phyloP scores from a whole-genome alignment of 768 basidiomycete genomes.

The Termitomyces sp. region DNA sequence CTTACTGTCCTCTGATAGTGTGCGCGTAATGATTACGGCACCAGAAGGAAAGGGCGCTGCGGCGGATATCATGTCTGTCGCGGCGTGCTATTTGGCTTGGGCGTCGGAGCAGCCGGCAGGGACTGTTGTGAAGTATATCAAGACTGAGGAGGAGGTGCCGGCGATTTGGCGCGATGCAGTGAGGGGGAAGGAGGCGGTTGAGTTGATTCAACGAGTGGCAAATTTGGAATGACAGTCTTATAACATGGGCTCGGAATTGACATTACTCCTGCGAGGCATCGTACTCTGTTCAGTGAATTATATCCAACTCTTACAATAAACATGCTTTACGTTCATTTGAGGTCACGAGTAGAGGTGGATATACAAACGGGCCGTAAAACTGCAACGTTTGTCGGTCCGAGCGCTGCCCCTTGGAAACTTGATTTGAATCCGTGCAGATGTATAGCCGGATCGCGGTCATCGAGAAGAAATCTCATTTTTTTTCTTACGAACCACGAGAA shows the following conservation, averaged over 20 bases:
- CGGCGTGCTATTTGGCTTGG: constrained; percentile 23
- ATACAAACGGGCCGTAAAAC: not conserved
- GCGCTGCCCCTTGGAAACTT: too few species aligned
- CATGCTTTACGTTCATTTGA: not conserved
- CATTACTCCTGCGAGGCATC: not conserved
- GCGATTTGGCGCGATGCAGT: constrained; percentile 21
- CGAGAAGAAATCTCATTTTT: too few species aligned
- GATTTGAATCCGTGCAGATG: too few species aligned
- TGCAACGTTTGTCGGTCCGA: not conserved
- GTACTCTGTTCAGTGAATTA: not conserved
- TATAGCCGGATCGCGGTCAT: too few species aligned
- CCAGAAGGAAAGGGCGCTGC: constrained; percentile 16
- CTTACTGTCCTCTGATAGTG: constrained; percentile 7
- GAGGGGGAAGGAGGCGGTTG: constrained; percentile 15
- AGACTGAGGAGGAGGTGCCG: constrained; percentile 19
- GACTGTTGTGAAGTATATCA: constrained; percentile 20
- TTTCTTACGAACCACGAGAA: too few species aligned
- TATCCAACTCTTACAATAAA: not conserved
- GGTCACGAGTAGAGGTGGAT: not conserved
- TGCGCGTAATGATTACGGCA: constrained; percentile 21
- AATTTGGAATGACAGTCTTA: constrained; percentile 1
- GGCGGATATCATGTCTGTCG: constrained; percentile 24
- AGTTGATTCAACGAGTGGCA: constrained; percentile 17
- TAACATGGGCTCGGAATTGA: not conserved
- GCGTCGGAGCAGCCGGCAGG: constrained; percentile 19